Conservation (phyloP, 1,139 yeast genomes). For the Diutina ranongensis region DNA sequence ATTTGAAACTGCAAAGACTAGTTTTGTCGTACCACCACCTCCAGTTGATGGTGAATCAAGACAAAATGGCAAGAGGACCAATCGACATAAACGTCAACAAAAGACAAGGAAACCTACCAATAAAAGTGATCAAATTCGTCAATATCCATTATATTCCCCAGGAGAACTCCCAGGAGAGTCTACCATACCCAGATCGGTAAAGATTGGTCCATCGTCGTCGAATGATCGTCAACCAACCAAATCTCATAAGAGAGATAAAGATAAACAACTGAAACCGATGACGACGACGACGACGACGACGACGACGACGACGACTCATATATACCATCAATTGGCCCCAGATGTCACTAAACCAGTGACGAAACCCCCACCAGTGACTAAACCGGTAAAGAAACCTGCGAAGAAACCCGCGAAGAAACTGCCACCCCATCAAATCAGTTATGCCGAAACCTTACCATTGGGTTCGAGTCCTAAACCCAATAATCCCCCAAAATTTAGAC, state of each 20-base stretch:
- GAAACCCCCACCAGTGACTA: not conserved
- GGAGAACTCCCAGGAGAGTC: too few relatives aligned
- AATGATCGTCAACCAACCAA: too few relatives aligned
- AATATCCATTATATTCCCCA: too few relatives aligned
- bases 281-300: not conserved
- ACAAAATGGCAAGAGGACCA: not conserved
- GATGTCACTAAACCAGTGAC: not conserved
- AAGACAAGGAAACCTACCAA: not conserved
- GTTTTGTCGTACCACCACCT: not conserved
- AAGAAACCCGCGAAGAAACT: not conserved
- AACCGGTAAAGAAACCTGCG: not conserved
- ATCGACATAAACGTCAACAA: not conserved
- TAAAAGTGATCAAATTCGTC: too few relatives aligned
- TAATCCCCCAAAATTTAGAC: too few relatives aligned
- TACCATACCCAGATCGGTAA: too few relatives aligned
- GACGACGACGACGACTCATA: not conserved
- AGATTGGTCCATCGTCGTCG: too few relatives aligned
- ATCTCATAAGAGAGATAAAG: not conserved
- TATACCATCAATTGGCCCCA: not conserved
- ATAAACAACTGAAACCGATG: not conserved
- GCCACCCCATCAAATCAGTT: too few relatives aligned
- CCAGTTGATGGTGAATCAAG: not conserved
- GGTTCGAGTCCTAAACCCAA: too few relatives aligned
- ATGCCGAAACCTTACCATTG: too few relatives aligned
- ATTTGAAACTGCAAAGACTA: constrained; percentile 3